A percentile compares a stretch with the other conserved stretches of the same genome.
Conservation (phyloP, 441 rosid genomes). For the Pelargonium citronellum region DNA sequence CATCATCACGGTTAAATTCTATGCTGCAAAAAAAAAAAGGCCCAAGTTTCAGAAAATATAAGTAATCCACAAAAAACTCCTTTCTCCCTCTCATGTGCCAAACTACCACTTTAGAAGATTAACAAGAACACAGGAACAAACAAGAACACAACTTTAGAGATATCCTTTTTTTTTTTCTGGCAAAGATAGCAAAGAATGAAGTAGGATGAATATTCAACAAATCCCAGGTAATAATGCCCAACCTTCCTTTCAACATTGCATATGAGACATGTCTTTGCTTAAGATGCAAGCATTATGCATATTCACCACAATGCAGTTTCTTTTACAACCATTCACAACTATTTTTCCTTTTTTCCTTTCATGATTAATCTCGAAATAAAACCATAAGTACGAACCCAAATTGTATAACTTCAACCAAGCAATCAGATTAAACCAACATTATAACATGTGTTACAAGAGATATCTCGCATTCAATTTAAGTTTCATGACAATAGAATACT, state of each 20-base stretch:
- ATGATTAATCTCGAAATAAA: background rate
- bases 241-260: background rate
- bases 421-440: background rate
- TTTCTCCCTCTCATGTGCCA: background rate
- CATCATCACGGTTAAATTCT: slow-evolving; percentile 95
- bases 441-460: background rate
- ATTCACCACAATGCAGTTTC: background rate
- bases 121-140: background rate
- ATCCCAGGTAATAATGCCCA: background rate
- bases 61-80: slow-evolving; percentile 1
- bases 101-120: background rate
- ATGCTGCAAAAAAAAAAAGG: slow-evolving; percentile 53
- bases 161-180: background rate
- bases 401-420: background rate
- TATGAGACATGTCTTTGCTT: background rate
- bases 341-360: background rate
- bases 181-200: background rate
- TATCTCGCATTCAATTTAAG: background rate
- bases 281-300: background rate
- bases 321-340: background rate
- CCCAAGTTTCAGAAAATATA: slow-evolving; percentile 15
- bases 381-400: background rate
- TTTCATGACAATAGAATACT: background rate
- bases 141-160: background rate
- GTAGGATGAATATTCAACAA: background rate